Conservation (phyloP, 306 rosid species). For the Cicer pinnatifidum region DNA sequence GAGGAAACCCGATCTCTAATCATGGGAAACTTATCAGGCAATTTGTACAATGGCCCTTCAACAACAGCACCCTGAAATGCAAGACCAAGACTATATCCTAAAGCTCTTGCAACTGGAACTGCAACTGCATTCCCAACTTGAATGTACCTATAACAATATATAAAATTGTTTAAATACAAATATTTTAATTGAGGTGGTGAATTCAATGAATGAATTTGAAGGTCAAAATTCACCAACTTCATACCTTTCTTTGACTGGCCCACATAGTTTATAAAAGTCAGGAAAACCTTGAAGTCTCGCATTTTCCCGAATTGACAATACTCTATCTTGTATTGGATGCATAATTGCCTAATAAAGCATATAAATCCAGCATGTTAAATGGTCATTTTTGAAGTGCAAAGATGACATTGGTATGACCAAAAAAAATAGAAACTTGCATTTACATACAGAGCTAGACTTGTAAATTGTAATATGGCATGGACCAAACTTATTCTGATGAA, state of each 20-base stretch:
- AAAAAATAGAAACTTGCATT: neutral
- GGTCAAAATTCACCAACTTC: neutral
- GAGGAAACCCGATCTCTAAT: conserved; percentile 47
- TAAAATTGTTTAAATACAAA: no score
- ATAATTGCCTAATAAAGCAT: conserved; percentile 53
- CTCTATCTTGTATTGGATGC: conserved; percentile 88
- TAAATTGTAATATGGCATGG: no score
- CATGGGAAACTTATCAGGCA: conserved; percentile 63
- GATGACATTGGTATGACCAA: neutral
- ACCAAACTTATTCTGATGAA: no score
- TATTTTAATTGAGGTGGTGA: no score
- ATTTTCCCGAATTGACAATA: conserved; percentile 72
- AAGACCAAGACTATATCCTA: conserved; percentile 71
- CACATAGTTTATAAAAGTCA: conserved; percentile 70
- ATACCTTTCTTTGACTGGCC: conserved; percentile 78
- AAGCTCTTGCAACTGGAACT: conserved; percentile 74
- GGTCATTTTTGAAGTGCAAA: neutral
- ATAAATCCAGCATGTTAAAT: neutral
- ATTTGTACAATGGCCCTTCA: conserved; percentile 45
- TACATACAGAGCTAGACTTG: neutral
- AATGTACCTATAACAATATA: conserved; percentile 60
- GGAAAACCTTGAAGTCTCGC: conserved; percentile 99
- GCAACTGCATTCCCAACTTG: conserved; percentile 97
- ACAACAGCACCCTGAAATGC: conserved; percentile 54
- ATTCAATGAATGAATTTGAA: neutral